Percentiles rank a stretch among this genome's conserved stretches.
Evolutionary conservation across 805 yeast species (phyloP).

Genomic region (Barnettozyma wickerhamii): DNA sequence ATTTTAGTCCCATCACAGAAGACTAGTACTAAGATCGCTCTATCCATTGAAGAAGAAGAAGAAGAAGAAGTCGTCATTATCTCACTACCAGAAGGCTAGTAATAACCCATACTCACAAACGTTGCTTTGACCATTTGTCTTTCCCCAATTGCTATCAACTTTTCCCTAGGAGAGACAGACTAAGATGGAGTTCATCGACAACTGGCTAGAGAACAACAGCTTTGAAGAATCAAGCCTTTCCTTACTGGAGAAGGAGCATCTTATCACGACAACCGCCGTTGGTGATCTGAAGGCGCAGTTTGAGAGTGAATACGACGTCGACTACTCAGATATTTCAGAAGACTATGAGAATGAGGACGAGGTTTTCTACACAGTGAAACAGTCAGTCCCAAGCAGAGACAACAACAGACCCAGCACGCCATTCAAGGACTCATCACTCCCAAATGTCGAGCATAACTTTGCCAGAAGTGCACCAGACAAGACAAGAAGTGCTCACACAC

Average conservation of each 20-base stretch:
- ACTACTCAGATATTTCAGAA: neutral
- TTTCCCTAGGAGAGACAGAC: neutral
- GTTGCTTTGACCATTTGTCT: neutral
- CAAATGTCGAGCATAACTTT: slow-evolving; percentile 1
- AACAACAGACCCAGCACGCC: neutral
- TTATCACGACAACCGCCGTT: neutral
- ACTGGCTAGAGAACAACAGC: slow-evolving; percentile 11
- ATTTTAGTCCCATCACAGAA: no score
- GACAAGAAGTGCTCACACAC: neutral
- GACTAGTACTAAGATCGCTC: no score
- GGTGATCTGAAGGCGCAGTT: neutral
- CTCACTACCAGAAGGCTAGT: no score
- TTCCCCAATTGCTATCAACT: neutral
- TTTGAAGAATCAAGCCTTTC: slow-evolving; percentile 5
- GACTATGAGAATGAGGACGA: neutral
- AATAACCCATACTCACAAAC: neutral
- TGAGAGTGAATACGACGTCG: neutral
- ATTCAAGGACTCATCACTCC: slow-evolving; percentile 1
- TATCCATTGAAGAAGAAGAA: no score
- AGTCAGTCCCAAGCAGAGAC: neutral
- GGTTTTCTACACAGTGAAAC: neutral
- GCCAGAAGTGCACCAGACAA: slow-evolving; percentile 3
- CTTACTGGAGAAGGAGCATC: slow-evolving; percentile 3
- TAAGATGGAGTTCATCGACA: slow-evolving; percentile 8
- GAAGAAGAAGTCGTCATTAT: no score